Evolutionary conservation across 2,329 filamentous ascomycete genomes (phyloP).

Genomic region (Lomentospora prolificans): DNA sequence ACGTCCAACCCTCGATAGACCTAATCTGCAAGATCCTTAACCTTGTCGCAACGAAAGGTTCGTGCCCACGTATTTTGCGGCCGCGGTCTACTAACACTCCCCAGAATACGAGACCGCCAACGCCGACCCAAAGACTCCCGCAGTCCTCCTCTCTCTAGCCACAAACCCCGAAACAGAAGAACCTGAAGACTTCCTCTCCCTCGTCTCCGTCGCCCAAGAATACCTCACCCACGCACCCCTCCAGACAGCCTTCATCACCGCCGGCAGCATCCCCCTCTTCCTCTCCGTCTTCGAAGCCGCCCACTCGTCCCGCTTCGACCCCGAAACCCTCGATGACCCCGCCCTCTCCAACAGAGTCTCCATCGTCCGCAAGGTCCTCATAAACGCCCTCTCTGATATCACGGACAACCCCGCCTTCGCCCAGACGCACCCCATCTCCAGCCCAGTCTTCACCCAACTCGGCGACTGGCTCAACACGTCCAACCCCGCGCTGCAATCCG

Average conservation of each 20-base stretch:
- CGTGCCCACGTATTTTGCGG: no score
- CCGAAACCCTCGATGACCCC: constrained; percentile 32
- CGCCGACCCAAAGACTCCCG: constrained; percentile 36
- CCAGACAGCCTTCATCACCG: constrained; percentile 36
- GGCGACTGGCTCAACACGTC: constrained; percentile 35
- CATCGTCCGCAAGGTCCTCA: constrained; percentile 35
- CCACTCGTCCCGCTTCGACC: constrained; percentile 29
- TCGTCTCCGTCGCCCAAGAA: constrained; percentile 40
- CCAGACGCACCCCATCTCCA: constrained; percentile 29
- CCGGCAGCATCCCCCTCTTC: constrained; percentile 30
- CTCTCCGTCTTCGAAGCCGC: constrained; percentile 38
- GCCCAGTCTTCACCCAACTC: constrained; percentile 30
- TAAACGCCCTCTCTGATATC: constrained; percentile 41
- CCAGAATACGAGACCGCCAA: constrained; percentile 34
- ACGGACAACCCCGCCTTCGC: constrained; percentile 39
- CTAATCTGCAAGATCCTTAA: constrained; percentile 48
- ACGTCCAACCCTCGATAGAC: constrained; percentile 33
- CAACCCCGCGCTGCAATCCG: constrained; percentile 38
- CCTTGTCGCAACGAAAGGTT: constrained; percentile 26
- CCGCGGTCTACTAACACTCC: not conserved
- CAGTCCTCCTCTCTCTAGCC: constrained; percentile 40
- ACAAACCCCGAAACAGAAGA: constrained; percentile 28
- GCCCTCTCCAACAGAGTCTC: constrained; percentile 17
- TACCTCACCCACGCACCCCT: constrained; percentile 46
- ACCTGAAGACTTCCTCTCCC: constrained; percentile 42